Base-by-base conservation (phyloP, 2,329 filamentous ascomycete species). In the Colletotrichum cuscutae region DNA sequence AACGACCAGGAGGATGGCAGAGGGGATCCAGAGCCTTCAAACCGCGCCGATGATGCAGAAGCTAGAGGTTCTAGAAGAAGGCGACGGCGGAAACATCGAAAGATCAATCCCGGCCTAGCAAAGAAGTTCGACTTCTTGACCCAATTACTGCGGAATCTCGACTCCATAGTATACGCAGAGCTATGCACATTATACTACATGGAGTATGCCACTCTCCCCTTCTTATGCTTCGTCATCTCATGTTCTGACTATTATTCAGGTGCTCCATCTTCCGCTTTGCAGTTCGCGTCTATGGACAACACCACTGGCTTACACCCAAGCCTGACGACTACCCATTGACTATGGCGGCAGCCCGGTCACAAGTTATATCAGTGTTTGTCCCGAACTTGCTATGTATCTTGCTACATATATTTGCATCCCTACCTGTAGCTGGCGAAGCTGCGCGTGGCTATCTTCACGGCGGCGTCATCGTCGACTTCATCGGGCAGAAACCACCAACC, bases 121-220 rank as follows among this genome's bases (percentile, higher is more conserved):
- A 91, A 88, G 81, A 92, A 91, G 84, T 83, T 90, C 68, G 82
- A 89, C 75, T 91, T 92, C 78, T 82, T 92, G 76, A 89, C 86
- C 53, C 87, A 91, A 76, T 84, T 93, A 73, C 87, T 91, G 76
- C 84, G 85, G 77, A 89, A 86, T 74, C 83, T 93, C 71, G 91
- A 93, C 82, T 87, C 88, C 77, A 78, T 92, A 58, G 87, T 92
- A 61, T 91, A 91, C 79, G 89, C 88, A 53, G 90, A 93, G 83
- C 83, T 93, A 69, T 91, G 89, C 77, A 86, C 88, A 56, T 77
- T 93, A 76, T 93, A 93, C 79, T 93, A 93, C 80, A 90, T 93
- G 88, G 91, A 93, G 91, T 93, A 84, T 88, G 64, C 22, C 24
- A 11, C 30, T 26, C n/a, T 37, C 15, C 4, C 35, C 54, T 22